phyloP scores from a whole-genome alignment of 192 early-diverging fungal species.

The Rhizophagus sp. region DNA sequence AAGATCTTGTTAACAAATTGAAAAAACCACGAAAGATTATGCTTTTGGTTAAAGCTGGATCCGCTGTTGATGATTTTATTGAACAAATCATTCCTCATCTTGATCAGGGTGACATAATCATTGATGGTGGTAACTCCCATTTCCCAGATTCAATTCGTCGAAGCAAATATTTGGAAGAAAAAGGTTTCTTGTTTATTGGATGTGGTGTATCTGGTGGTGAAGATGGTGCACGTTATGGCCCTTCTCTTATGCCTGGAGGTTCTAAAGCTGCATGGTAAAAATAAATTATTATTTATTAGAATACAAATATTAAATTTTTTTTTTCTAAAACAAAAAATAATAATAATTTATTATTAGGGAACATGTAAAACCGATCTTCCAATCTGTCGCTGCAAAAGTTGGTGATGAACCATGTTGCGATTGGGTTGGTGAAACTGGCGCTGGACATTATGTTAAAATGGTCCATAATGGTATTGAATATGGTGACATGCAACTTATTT shows the following conservation, averaged over 20 bases:
- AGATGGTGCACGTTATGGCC: slow-evolving; percentile 96
- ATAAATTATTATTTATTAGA: background rate
- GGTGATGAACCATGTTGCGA: slow-evolving; percentile 94
- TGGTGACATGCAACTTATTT: slow-evolving; percentile 99
- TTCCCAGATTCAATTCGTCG: slow-evolving; percentile 95
- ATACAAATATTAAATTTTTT: background rate
- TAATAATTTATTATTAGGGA: slow-evolving; percentile 49
- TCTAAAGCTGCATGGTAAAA: slow-evolving; percentile 86
- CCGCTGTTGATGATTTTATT: slow-evolving; percentile 94
- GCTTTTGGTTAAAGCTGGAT: slow-evolving; percentile 97
- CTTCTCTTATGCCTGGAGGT: slow-evolving; percentile 97
- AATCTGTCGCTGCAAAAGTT: slow-evolving; percentile 87
- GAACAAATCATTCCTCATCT: slow-evolving; percentile 85
- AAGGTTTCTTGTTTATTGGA: slow-evolving; percentile 94
- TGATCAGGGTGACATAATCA: slow-evolving; percentile 92
- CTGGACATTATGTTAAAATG: slow-evolving; percentile 99
- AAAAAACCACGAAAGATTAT: slow-evolving; percentile 97
- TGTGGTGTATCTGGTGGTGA: slow-evolving; percentile 99
- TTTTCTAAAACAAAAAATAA: background rate
- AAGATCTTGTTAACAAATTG: slow-evolving; percentile 92
- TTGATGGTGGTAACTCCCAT: slow-evolving; percentile 99
- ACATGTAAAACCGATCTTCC: slow-evolving; percentile 94
- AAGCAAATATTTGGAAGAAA: slow-evolving; percentile 82
- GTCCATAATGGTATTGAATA: slow-evolving; percentile 99
- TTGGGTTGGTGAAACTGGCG: slow-evolving; percentile 97